phyloP scores from a whole-genome alignment of 129 eudicot genomes.

The Tagetes erecta region DNA sequence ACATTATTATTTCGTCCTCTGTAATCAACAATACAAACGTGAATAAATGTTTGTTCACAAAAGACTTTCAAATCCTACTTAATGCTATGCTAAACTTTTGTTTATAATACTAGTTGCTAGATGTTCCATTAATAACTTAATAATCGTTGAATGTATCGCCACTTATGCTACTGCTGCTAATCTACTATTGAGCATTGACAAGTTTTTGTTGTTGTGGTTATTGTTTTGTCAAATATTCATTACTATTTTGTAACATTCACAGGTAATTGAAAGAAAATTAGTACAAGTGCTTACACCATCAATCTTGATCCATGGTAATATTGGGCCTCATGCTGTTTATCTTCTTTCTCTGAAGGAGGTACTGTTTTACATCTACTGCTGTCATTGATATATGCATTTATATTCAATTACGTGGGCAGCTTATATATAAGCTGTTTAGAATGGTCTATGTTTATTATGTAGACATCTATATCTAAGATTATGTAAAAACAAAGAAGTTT shows the following conservation, averaged over 20 bases:
- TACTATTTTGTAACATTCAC: conserved; percentile 14
- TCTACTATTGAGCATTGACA: not conserved
- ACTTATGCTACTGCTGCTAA: conserved; percentile 6
- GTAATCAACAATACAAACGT: not conserved
- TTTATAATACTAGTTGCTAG: conserved; percentile 1
- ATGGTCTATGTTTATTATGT: not conserved
- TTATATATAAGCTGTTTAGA: conserved; percentile 5
- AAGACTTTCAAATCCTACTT: not conserved
- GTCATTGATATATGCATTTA: conserved; percentile 4
- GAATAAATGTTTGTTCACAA: not conserved
- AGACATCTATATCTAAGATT: not conserved
- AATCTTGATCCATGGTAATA: conserved; percentile 70
- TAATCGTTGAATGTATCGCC: not conserved
- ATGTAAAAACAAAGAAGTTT: not conserved
- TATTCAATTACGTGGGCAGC: conserved; percentile 4
- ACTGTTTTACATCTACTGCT: conserved; percentile 12
- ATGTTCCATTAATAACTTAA: conserved; percentile 21
- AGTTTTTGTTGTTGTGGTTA: conserved; percentile 7
- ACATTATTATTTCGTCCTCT: not conserved
- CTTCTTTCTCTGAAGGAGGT: conserved; percentile 98
- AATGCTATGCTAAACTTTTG: not conserved
- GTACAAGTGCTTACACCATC: conserved; percentile 79
- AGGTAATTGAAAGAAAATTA: conserved; percentile 91
- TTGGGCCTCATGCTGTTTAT: conserved; percentile 98
- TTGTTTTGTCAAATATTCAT: not conserved